Percentiles rank a stretch among this genome's conserved stretches.
Evolutionary conservation across 2,329 filamentous ascomycete genomes (phyloP).

Genomic region (Proliferodiscus dingleyae): DNA sequence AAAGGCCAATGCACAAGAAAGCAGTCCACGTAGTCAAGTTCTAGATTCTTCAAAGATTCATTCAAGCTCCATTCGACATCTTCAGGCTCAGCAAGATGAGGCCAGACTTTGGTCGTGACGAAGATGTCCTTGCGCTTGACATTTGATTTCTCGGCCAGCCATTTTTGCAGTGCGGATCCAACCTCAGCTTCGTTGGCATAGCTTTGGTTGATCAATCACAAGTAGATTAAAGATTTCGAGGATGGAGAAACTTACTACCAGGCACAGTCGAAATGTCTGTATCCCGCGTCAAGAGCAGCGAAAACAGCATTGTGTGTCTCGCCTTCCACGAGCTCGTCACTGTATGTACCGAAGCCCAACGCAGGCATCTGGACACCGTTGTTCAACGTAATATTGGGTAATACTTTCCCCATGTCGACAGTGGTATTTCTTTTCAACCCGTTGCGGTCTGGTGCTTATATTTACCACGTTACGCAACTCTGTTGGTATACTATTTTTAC

Average conservation of each 20-base stretch:
- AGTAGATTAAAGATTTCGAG: slow-evolving; percentile 22
- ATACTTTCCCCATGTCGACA: slow-evolving; percentile 6
- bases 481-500: no score
- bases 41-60: slow-evolving; percentile 65
- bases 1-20: slow-evolving; percentile 79
- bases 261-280: slow-evolving; percentile 63
- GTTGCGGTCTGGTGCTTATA: no score
- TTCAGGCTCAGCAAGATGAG: slow-evolving; percentile 60
- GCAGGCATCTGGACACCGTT: slow-evolving; percentile 34
- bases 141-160: slow-evolving; percentile 53
- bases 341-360: slow-evolving; percentile 39
- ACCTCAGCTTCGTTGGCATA: slow-evolving; percentile 81
- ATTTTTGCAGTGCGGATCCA: slow-evolving; percentile 68
- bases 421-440: neutral
- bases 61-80: slow-evolving; percentile 65
- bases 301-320: slow-evolving; percentile 46
- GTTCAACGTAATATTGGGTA: slow-evolving; percentile 29
- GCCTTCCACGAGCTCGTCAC: slow-evolving; percentile 28
- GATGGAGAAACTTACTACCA: slow-evolving; percentile 47
- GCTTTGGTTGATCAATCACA: slow-evolving; percentile 16
- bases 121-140: slow-evolving; percentile 45
- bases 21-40: slow-evolving; percentile 75
- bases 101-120: slow-evolving; percentile 34
- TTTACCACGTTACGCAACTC: no score
- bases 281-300: slow-evolving; percentile 61